Percentiles rank a stretch among this genome's conserved stretches.
Conservation (phyloP, 441 rosid genomes). For the Hura crepitans region DNA sequence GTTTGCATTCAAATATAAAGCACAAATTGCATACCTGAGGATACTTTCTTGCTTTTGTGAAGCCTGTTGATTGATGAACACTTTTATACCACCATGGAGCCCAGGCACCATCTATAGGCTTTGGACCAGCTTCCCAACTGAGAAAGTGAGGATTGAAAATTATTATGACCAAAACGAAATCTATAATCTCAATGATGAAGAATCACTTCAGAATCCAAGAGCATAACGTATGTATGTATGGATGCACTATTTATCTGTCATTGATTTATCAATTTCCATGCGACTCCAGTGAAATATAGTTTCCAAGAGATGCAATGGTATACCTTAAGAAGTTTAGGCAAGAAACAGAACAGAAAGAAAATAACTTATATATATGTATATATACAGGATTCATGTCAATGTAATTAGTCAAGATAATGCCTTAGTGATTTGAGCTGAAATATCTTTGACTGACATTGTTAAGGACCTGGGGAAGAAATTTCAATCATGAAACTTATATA, state of each 20-base stretch:
- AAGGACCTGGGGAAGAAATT: neutral
- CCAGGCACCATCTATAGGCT: constrained; percentile 72
- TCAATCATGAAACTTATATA: neutral
- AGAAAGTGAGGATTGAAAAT: constrained; percentile 16
- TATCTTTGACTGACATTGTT: constrained; percentile 2
- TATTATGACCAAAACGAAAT: constrained; percentile 8
- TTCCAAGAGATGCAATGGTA: neutral
- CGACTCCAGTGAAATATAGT: constrained; percentile 2
- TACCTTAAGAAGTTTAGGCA: neutral
- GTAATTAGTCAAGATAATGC: neutral
- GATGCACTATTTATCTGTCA: neutral
- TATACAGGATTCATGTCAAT: neutral
- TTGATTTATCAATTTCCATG: neutral
- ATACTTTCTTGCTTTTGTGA: constrained; percentile 42
- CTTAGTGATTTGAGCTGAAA: neutral
- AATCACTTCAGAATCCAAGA: neutral
- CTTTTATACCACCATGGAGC: constrained; percentile 83
- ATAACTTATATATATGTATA: neutral
- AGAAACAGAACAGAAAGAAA: neutral
- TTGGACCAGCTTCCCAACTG: constrained; percentile 91
- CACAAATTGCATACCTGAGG: constrained; percentile 39
- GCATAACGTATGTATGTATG: neutral
- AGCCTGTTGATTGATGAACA: constrained; percentile 58
- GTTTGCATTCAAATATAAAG: constrained; percentile 15
- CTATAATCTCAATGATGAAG: neutral